Evolutionary conservation across 1,284 basidiomycete genomes (phyloP), one percentile per base, ranked within the genome.

Genomic region (Fomitopsis betulina): DNA sequence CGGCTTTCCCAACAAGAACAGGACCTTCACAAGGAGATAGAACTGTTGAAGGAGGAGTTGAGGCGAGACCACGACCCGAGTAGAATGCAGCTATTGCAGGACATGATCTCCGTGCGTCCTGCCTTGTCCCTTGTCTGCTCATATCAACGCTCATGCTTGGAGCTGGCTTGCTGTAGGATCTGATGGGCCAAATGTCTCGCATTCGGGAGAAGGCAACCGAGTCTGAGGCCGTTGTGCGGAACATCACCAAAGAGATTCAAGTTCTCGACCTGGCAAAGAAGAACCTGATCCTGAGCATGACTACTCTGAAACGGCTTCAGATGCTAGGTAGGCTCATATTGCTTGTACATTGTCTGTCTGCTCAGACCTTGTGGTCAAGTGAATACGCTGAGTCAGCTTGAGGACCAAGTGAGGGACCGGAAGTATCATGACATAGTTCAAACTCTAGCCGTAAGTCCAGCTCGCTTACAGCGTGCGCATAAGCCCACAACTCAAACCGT

Each of bases 171-270:
- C 33, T 33, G 58, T 59, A 96, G 94, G 93, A 96, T 68, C 81
- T 98, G 10, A 83, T 98, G 57, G 85, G 89, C 32, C 94, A 98
- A 75, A 95, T 98, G 84, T 93, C 91, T 25, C 87, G 89, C 55
- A 98, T 98, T 64, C 84, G 94, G 38, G 94, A 97, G 72, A 96
- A 98, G 72, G 94, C 95, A 0, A 91, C 93, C 0, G 95, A 98
- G 72, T 95, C 94, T 12, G 96, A 99, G 71, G 93, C 93, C 1
- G 94, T 98, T 51, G 97, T 99, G 37, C 84, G 91, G 59, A 87
- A 94, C 61, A 97, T 99, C 66, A 99, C 97, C 5, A 89, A 93
- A 64, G 97, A 99, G 72, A 98, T 99, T 57, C 94, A 98, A 70
- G 86, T 91, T 6, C 81, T 99, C 35, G 97, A 99, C 71, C 78